Percentiles rank a stretch among this genome's conserved stretches.
phyloP scores from a whole-genome alignment of 139 green algal genomes.

The Dunaliella sp. region DNA sequence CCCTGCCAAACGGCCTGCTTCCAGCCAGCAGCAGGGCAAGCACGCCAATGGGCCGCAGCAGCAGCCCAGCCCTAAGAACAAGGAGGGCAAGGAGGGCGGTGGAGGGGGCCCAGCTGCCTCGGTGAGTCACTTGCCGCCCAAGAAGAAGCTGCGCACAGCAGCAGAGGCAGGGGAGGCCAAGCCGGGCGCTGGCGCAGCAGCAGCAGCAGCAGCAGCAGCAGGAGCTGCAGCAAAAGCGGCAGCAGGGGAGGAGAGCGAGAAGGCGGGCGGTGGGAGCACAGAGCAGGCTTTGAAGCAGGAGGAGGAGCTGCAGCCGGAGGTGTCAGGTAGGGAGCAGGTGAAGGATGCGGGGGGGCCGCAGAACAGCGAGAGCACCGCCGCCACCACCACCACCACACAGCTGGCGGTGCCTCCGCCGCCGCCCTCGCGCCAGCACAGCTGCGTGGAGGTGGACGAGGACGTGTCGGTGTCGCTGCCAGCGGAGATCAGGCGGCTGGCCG shows the following conservation, averaged over 20 bases:
- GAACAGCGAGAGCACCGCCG: not conserved
- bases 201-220: not conserved
- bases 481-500: conserved; percentile 42
- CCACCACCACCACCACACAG: not conserved
- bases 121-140: not conserved
- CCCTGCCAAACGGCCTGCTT: too few relatives aligned
- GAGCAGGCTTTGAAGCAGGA: not conserved
- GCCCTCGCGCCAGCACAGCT: not conserved
- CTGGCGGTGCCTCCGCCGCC: too few relatives aligned
- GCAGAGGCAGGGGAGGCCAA: not conserved
- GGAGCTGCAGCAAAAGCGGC: too few relatives aligned
- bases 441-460: conserved; percentile 13
- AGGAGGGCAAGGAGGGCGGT: too few relatives aligned
- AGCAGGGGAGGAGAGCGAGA: not conserved
- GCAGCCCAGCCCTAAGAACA: too few relatives aligned
- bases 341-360: not conserved
- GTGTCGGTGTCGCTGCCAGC: conserved; percentile 24
- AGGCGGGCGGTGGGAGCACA: not conserved
- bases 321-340: not conserved
- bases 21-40: conserved; percentile 4
- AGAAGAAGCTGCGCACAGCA: conserved; percentile 11
- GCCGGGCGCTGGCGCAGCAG: not conserved
- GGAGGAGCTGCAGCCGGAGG: not conserved
- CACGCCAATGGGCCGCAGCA: not conserved
- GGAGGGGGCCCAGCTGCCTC: not conserved